Evolutionary conservation across 2,329 filamentous ascomycete genomes (phyloP).

Genomic region (Coleophoma eucalyptorum): DNA sequence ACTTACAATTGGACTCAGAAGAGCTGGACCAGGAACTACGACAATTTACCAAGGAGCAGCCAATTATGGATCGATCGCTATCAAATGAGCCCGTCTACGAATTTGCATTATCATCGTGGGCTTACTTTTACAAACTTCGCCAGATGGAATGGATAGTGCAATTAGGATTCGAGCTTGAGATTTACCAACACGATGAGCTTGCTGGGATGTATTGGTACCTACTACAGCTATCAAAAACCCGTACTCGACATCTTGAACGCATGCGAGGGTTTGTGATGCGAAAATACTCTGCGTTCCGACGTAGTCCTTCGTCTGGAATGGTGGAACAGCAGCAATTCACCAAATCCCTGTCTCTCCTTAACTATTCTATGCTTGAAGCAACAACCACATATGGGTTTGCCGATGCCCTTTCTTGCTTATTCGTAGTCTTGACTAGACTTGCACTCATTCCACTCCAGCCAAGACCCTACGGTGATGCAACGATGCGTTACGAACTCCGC

Average conservation of each 20-base stretch:
- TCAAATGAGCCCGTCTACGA: slow-evolving; percentile 55
- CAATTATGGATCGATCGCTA: slow-evolving; percentile 45
- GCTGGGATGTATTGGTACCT: slow-evolving; percentile 90
- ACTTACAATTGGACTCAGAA: slow-evolving; percentile 76
- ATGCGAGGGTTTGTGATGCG: slow-evolving; percentile 62
- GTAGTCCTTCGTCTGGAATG: slow-evolving; percentile 5
- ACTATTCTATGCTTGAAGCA: slow-evolving; percentile 60
- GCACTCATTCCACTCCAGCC: slow-evolving; percentile 30
- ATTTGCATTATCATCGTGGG: slow-evolving; percentile 82
- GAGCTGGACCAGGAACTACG: slow-evolving; percentile 69
- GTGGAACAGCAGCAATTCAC: slow-evolving; percentile 39
- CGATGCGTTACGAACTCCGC: slow-evolving; percentile 60
- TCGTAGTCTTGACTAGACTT: slow-evolving; percentile 41
- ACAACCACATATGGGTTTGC: slow-evolving; percentile 54
- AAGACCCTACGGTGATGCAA: slow-evolving; percentile 51
- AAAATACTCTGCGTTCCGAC: slow-evolving; percentile 10
- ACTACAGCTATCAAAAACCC: slow-evolving; percentile 65
- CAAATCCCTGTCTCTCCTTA: slow-evolving; percentile 50
- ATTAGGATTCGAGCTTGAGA: slow-evolving; percentile 88
- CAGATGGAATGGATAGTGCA: slow-evolving; percentile 86
- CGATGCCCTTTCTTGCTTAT: slow-evolving; percentile 46
- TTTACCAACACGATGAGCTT: slow-evolving; percentile 84
- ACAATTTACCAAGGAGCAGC: slow-evolving; percentile 54
- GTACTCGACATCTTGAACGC: slow-evolving; percentile 60
- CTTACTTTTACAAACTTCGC: slow-evolving; percentile 83